Conservation (phyloP, 2,329 filamentous ascomycete species). For the Alternaria burnsii region DNA sequence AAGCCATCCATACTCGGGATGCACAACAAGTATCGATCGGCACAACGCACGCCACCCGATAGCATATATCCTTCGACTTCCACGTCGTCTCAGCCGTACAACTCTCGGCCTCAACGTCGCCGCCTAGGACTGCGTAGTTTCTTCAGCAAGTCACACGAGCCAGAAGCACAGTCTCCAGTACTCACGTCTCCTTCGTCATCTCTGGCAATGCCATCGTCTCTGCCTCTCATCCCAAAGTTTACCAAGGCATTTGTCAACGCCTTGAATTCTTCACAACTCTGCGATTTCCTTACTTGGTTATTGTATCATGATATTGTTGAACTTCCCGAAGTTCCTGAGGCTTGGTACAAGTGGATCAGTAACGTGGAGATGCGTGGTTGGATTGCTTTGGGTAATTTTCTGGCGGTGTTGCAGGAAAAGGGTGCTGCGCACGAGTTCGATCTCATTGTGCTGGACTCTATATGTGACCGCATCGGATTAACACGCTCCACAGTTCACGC, state of each 20-base stretch:
- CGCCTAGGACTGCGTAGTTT: slow-evolving; percentile 3
- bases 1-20: slow-evolving; percentile 7
- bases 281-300: slow-evolving; percentile 35
- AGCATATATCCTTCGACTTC: slow-evolving; percentile 1
- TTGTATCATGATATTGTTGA: slow-evolving; percentile 35
- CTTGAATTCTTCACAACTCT: slow-evolving; percentile 23
- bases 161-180: slow-evolving; percentile 5
- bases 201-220: background rate
- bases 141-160: background rate
- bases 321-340: slow-evolving; percentile 22
- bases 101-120: background rate
- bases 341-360: slow-evolving; percentile 26
- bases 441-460: slow-evolving; percentile 27
- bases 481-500: slow-evolving; percentile 15
- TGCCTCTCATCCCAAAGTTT: slow-evolving; percentile 10
- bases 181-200: slow-evolving; percentile 8
- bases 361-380: slow-evolving; percentile 34
- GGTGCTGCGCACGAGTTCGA: slow-evolving; percentile 18
- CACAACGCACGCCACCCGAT: background rate
- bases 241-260: slow-evolving; percentile 27
- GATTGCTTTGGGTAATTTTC: slow-evolving; percentile 27
- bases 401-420: slow-evolving; percentile 2
- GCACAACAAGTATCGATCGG: background rate
- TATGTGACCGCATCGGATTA: slow-evolving; percentile 25
- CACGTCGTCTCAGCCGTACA: background rate